These are phyloP conservation scores for Guillardia theta DNA, from an alignment of 78 protist genomes.

Conservation along the genomic window DNA sequence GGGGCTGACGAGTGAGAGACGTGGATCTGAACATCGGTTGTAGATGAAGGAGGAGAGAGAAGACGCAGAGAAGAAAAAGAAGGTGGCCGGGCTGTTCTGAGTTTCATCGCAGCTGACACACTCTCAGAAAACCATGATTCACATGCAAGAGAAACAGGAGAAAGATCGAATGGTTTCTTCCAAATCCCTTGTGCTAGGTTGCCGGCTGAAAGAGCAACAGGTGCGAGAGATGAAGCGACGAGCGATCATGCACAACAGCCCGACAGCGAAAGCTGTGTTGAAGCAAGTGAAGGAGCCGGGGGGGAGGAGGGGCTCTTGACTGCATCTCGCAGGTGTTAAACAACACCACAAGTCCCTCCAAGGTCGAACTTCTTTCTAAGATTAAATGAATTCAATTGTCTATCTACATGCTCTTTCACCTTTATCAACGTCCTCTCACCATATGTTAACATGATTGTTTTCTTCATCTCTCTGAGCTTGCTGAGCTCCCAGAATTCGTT, in stretches of 20 bases:
- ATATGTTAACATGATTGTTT: no score
- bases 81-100: not conserved
- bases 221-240: not conserved
- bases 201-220: not conserved
- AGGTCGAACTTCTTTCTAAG: not conserved
- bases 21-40: not conserved
- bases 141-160: not conserved
- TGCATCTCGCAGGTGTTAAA: not conserved
- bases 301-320: not conserved
- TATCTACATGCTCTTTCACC: no score
- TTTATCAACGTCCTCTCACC: no score
- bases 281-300: not conserved
- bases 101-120: not conserved
- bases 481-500: no score
- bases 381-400: no score
- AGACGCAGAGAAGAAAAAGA: not conserved
- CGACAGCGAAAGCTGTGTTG: not conserved
- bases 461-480: no score
- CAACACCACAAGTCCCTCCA: not conserved
- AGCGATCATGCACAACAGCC: not conserved
- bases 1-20: not conserved
- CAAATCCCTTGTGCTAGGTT: not conserved
- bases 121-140: not conserved
- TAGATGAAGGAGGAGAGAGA: not conserved
- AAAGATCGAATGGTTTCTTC: not conserved